Evolutionary conservation across 1,284 basidiomycete genomes (phyloP).

Genomic region (Cryptococcus jaspeensis): DNA sequence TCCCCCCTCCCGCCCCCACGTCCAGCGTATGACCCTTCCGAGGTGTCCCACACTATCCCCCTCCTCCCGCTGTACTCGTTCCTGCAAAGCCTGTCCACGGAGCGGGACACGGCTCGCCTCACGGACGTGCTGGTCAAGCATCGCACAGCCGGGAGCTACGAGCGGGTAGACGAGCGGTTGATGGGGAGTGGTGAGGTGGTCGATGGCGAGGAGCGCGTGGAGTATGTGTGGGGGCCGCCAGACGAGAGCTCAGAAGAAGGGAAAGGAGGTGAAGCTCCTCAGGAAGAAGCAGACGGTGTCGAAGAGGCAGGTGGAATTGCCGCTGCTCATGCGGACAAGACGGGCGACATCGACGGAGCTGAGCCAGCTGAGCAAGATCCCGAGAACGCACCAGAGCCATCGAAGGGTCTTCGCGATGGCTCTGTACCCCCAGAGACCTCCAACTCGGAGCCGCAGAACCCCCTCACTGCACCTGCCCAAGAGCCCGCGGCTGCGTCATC

Average conservation of each 20-base stretch:
- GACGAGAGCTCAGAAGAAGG: neutral
- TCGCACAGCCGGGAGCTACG: constrained; percentile 38
- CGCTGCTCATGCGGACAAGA: too few species aligned
- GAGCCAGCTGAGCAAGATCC: neutral
- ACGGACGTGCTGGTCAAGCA: constrained; percentile 36
- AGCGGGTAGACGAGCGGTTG: constrained; percentile 35
- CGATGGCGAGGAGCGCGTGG: neutral
- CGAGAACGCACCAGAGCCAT: neutral
- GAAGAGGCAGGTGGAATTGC: neutral
- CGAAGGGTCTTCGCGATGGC: neutral
- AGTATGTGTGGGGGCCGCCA: neutral
- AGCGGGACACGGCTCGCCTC: constrained; percentile 13
- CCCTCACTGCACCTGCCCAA: too few species aligned
- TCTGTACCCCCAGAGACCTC: too few species aligned
- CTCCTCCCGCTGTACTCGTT: constrained; percentile 39
- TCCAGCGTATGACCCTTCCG: constrained; percentile 13
- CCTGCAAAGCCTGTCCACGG: constrained; percentile 13
- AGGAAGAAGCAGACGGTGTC: neutral
- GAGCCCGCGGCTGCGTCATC: too few species aligned
- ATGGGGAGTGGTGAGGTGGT: constrained; percentile 35
- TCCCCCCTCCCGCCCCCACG: constrained; percentile 19
- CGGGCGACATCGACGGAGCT: neutral
- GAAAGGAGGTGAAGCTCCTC: neutral
- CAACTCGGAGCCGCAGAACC: too few species aligned
- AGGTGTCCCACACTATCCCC: constrained; percentile 32